Conservation (phyloP, 2,329 filamentous ascomycete genomes). For the Colletotrichum gigasporum region DNA sequence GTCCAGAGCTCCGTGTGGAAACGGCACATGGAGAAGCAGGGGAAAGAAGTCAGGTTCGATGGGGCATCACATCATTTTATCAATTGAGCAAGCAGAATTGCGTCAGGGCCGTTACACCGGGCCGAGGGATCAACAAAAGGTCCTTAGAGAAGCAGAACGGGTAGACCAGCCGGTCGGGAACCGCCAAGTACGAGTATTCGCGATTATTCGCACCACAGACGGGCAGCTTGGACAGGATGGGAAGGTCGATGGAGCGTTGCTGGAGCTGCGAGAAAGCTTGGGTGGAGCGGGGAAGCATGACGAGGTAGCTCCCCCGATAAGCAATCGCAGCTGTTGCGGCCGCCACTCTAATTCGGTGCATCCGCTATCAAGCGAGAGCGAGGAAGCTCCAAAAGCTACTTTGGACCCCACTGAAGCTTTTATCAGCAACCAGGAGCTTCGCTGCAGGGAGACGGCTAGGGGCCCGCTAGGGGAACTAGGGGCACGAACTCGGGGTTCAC, state of each 20-base stretch:
- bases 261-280: constrained; percentile 17
- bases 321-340: not conserved
- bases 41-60: not conserved
- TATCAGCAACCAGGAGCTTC: constrained; percentile 13
- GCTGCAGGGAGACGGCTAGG: not conserved
- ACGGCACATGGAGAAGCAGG: not conserved
- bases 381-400: not conserved
- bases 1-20: not conserved
- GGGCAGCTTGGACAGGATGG: constrained; percentile 7
- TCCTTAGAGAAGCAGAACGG: not conserved
- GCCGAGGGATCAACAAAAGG: not conserved
- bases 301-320: constrained; percentile 4
- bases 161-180: too few relatives aligned
- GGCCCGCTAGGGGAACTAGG: not conserved
- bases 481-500: not conserved
- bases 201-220: not conserved
- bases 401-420: constrained; percentile 14
- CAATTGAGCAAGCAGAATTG: not conserved
- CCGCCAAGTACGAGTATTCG: not conserved
- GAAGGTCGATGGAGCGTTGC: constrained; percentile 18
- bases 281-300: not conserved
- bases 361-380: not conserved
- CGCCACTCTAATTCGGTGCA: too few relatives aligned
- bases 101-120: not conserved
- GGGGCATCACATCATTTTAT: constrained; percentile 16